Evolutionary conservation across 129 eudicot species (phyloP), one percentile per base, ranked within the genome.

Genomic region (Gnaphalium uliginosum): DNA sequence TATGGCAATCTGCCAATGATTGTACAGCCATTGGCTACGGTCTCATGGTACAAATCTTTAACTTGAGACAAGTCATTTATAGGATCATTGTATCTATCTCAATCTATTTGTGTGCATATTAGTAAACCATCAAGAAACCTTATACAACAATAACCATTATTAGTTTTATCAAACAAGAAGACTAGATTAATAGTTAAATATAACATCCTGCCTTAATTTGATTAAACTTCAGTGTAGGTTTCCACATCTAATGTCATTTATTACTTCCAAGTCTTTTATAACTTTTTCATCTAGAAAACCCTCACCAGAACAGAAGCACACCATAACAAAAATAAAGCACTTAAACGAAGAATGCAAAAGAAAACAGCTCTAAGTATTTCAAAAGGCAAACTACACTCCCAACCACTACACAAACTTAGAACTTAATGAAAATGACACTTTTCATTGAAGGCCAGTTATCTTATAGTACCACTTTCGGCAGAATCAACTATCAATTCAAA

Each of bases 401-500:
- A 27, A 51, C 29, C 63, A 66, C 75, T 59, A 60, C 43, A 39
- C n/a, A 24, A 33, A 32, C 19, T 19, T 35, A 8, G 64, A 62
- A 37, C 62, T 4, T 4, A 26, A 26, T 41, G 78, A 62, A 61
- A 46, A 33, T 29, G 72, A 67, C 56, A 35, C 56, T 67, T 67
- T 29, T 35, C 8, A 62, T 62, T n/a, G 21, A 46, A 43, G 19
- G 46, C 1, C 51, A 13, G 51, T 43, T 43, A 14, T 43, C 51
- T 15, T 35, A 74, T 48, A 24, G 19, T 25, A 25, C 23, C 30
- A 32, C 48, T 75, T 75, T 46, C 39, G 24, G 60, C 70, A 74
- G 24, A 75, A 48, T 75, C 51, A n/a, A 56, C 80, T 14, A 33
- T 33, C 67, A 54, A 58, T 58, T 15, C 8, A 60, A 13, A 60